Evolutionary conservation across 176 grass and related monocot species (phyloP), one percentile per base, ranked within the genome.

Genomic region (Echinochloa phyllopogon): DNA sequence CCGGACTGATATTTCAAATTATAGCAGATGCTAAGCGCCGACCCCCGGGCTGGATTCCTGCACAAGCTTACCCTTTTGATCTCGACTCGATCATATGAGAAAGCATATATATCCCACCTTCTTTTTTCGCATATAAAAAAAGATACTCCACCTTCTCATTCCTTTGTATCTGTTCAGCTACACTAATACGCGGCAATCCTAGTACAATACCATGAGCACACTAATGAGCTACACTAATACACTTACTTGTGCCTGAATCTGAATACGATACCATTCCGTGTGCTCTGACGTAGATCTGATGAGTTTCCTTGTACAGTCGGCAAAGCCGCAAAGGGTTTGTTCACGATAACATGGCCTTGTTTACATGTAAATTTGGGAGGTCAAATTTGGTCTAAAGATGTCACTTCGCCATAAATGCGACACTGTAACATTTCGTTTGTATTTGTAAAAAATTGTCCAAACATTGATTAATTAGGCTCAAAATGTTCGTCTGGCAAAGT

Each of bases 1-100:
- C 55, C 16, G 52, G 76, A 23, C 57, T 78, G 41, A 78, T 63
- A 29, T 20, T 83, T 29, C 76, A 48, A 21, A 36, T 13, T 49
- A 64, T 49, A 64, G 76, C 41, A 64, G 57, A 64, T 49, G 42
- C 15, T 42, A 14, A 36, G 4, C 27, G 8, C 76, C 76, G 49
- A n/a, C 36, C 48, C 64, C 15, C 10, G 24, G 45, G 25, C 68
- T 15, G 6, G 11, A 10, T 71, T 16, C 68, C 42, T 14, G 42
- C 42, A 16, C 69, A 25, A 27, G 13, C 3, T 70, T 14, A 70
- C 67, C n/a, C 10, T 40, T 51, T 57, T 57, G 18, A 15, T 43
- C 43, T 49, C 23, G 33, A 68, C 37, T 66, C 16, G 15, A 53
- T 53, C 72, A 55, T 52, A 38, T 20, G 27, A 14, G 27, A 53